Conservation (phyloP, 257 asterid genomes). For the Eucommia ulmoides region DNA sequence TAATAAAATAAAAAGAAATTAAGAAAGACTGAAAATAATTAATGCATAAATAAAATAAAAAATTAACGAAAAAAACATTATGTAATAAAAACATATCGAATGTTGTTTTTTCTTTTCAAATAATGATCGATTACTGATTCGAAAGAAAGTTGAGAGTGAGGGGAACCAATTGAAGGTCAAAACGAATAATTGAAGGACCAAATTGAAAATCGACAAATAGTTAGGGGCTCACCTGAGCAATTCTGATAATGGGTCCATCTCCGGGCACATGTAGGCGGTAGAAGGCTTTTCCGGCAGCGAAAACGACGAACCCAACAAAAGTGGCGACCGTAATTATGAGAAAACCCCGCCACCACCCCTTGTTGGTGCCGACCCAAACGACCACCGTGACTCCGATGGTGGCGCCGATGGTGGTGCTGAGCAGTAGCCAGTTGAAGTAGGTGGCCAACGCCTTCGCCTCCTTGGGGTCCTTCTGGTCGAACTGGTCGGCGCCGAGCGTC, state of each 20-base stretch:
- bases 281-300: slow-evolving; percentile 43
- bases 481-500: slow-evolving; percentile 87
- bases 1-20: no score
- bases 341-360: slow-evolving; percentile 80
- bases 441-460: slow-evolving; percentile 57
- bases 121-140: no score
- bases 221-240: slow-evolving; percentile 71
- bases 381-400: slow-evolving; percentile 58
- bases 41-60: no score
- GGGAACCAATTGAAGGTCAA: no score
- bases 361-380: slow-evolving; percentile 53
- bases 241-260: slow-evolving; percentile 51
- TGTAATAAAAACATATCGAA: no score
- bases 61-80: no score
- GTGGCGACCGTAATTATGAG: slow-evolving; percentile 32
- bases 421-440: slow-evolving; percentile 73
- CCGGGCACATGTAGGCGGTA: slow-evolving; percentile 48
- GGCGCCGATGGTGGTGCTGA: slow-evolving; percentile 42
- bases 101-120: no score
- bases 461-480: slow-evolving; percentile 41
- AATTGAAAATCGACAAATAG: no score
- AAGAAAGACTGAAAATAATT: no score
- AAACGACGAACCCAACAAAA: slow-evolving; percentile 23
- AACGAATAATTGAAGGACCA: no score
- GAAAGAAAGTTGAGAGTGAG: no score